Evolutionary conservation across 129 eudicot genomes (phyloP).

Genomic region (Flaveria bidentis): DNA sequence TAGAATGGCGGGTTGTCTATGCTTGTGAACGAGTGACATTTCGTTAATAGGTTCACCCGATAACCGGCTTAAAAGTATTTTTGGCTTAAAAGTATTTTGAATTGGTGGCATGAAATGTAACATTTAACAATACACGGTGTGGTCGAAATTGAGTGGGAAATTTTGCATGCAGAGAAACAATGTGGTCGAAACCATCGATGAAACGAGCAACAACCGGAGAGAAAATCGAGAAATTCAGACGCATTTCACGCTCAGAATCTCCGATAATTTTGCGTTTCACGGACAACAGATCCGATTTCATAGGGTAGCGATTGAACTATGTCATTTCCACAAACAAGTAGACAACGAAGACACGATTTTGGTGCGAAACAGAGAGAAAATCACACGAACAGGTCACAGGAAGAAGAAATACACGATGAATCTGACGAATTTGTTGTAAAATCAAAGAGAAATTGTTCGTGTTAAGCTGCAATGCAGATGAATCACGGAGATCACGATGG

Average conservation of each 20-base stretch:
- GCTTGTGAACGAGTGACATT: too few species aligned
- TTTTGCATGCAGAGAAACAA: not conserved
- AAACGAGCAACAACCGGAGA: not conserved
- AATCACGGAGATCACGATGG: not conserved
- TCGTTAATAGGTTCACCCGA: too few species aligned
- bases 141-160: not conserved
- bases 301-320: conserved; percentile 35
- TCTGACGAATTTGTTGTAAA: conserved; percentile 8
- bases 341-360: conserved; percentile 23
- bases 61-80: too few species aligned
- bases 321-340: conserved; percentile 36
- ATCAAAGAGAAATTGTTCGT: not conserved
- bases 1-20: too few species aligned
- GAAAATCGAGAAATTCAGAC: not conserved
- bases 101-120: too few species aligned
- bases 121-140: too few species aligned
- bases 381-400: not conserved
- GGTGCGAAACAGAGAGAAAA: conserved; percentile 19
- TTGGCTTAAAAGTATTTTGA: too few species aligned
- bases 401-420: not conserved
- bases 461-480: conserved; percentile 21
- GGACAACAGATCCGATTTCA: conserved; percentile 32
- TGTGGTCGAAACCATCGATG: not conserved
- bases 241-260: conserved; percentile 11
- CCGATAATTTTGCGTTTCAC: conserved; percentile 22